Percentiles rank a stretch among this genome's conserved stretches.
These are phyloP conservation scores for Penicillium sp. DNA, from an alignment of 2,329 filamentous ascomycete genomes.

Conservation along the genomic window DNA sequence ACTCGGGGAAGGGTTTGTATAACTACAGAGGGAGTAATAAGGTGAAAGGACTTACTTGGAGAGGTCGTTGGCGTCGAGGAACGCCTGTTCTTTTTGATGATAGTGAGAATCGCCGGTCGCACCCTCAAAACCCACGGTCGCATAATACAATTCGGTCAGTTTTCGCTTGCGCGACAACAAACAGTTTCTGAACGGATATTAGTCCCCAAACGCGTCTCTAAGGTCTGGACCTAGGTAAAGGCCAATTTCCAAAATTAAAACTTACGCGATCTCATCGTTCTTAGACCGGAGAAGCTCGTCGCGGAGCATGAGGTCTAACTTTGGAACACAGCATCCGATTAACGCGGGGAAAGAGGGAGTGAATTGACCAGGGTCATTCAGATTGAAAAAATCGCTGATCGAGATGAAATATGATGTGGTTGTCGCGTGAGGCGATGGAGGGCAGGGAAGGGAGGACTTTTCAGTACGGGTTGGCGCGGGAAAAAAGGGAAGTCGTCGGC, in stretches of 20 bases:
- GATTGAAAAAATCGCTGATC: conserved; percentile 46
- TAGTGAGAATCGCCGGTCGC: conserved; percentile 53
- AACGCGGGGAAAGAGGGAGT: conserved; percentile 45
- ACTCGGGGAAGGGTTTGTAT: neutral
- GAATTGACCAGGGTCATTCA: conserved; percentile 43
- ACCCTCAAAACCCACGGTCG: conserved; percentile 60
- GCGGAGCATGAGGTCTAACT: conserved; percentile 51
- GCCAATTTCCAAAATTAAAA: conserved; percentile 35
- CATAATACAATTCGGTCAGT: conserved; percentile 82
- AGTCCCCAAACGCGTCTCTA: conserved; percentile 30
- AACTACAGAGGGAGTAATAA: neutral
- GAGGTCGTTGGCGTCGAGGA: conserved; percentile 60
- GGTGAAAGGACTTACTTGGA: conserved; percentile 50
- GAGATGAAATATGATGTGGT: conserved; percentile 44
- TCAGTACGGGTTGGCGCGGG: conserved; percentile 27
- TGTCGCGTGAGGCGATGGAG: conserved; percentile 39
- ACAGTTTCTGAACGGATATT: conserved; percentile 48
- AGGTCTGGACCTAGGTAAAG: conserved; percentile 12
- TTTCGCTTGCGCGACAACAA: conserved; percentile 86
- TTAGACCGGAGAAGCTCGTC: conserved; percentile 52
- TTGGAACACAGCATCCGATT: conserved; percentile 52
- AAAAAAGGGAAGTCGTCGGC: conserved; percentile 12
- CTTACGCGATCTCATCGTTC: conserved; percentile 54
- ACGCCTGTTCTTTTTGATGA: conserved; percentile 52
- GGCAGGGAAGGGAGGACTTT: conserved; percentile 36